A percentile compares a stretch with the other conserved stretches of the same genome.
These are phyloP conservation scores for Ogataea methanolica DNA, from an alignment of 805 yeast genomes.

Conservation along the genomic window DNA sequence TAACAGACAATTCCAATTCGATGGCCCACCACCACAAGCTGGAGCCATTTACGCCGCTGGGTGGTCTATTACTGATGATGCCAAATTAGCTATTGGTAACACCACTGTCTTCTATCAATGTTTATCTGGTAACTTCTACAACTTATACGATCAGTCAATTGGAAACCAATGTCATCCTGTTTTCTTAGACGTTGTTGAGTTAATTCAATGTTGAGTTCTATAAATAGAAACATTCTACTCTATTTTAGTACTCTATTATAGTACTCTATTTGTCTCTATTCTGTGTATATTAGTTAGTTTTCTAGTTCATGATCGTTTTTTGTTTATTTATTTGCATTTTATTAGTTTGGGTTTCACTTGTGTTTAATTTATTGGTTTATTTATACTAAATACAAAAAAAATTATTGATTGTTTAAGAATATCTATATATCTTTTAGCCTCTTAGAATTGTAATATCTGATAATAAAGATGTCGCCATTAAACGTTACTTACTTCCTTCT, in stretches of 20 bases:
- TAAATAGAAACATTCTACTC: not conserved
- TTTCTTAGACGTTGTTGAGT: constrained; percentile 40
- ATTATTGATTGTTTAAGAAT: not conserved
- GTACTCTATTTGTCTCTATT: not conserved
- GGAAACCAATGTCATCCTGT: constrained; percentile 45
- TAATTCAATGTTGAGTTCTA: constrained; percentile 30
- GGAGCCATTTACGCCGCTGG: constrained; percentile 51
- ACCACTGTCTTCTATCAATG: constrained; percentile 49
- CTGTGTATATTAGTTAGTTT: constrained; percentile 9
- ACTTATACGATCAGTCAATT: constrained; percentile 47
- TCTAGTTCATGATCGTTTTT: constrained; percentile 16
- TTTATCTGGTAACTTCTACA: constrained; percentile 53
- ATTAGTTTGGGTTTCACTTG: constrained; percentile 7
- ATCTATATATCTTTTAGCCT: too few relatives aligned
- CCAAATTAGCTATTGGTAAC: constrained; percentile 48
- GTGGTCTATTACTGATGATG: constrained; percentile 44
- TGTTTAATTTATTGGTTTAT: not conserved
- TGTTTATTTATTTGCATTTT: constrained; percentile 9
- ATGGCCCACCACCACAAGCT: constrained; percentile 64
- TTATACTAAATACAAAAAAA: not conserved
- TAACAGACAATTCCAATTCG: constrained; percentile 62
- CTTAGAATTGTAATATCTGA: too few relatives aligned
- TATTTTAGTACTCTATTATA: not conserved
- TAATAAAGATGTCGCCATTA: too few relatives aligned
- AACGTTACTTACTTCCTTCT: too few relatives aligned